Percentiles rank a stretch among this genome's conserved stretches.
Evolutionary conservation across 306 rosid species (phyloP).

Genomic region (Delonix regia): DNA sequence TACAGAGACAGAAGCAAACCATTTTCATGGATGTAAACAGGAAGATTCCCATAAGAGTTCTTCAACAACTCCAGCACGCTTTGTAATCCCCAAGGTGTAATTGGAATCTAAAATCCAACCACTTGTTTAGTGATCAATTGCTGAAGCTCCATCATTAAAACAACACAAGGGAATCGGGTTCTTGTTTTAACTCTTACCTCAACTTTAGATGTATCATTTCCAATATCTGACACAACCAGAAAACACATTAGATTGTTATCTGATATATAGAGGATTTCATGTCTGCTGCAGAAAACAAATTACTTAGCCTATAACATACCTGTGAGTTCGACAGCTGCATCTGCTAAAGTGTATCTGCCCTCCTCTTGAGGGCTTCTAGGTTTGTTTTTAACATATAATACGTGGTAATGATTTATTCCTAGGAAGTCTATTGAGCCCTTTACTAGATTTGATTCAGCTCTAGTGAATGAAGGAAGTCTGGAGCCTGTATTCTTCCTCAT

Average conservation of each 20-base stretch:
- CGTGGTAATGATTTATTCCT: constrained; percentile 51
- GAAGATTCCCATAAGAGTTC: constrained; percentile 48
- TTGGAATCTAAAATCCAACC: constrained; percentile 43
- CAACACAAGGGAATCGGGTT: neutral
- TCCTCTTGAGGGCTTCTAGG: constrained; percentile 13
- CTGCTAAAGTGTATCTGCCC: constrained; percentile 21
- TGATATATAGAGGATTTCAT: too few species aligned
- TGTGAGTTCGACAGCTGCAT: neutral
- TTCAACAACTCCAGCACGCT: constrained; percentile 39
- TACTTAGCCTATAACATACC: constrained; percentile 25
- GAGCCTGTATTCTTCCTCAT: constrained; percentile 61
- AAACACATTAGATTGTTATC: neutral
- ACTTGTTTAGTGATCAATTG: neutral
- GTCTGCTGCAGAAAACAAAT: too few species aligned
- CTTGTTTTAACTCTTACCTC: constrained; percentile 42
- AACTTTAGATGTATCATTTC: neutral
- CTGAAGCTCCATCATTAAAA: neutral
- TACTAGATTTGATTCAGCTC: constrained; percentile 49
- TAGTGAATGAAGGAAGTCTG: constrained; percentile 61
- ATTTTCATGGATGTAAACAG: constrained; percentile 61
- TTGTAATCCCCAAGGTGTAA: constrained; percentile 39
- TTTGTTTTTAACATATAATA: constrained; percentile 33
- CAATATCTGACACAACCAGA: neutral
- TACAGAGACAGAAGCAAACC: constrained; percentile 34
- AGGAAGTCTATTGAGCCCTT: constrained; percentile 64